Conservation (phyloP, 2,329 filamentous ascomycete species). For the Fragosphaeria purpurea region DNA sequence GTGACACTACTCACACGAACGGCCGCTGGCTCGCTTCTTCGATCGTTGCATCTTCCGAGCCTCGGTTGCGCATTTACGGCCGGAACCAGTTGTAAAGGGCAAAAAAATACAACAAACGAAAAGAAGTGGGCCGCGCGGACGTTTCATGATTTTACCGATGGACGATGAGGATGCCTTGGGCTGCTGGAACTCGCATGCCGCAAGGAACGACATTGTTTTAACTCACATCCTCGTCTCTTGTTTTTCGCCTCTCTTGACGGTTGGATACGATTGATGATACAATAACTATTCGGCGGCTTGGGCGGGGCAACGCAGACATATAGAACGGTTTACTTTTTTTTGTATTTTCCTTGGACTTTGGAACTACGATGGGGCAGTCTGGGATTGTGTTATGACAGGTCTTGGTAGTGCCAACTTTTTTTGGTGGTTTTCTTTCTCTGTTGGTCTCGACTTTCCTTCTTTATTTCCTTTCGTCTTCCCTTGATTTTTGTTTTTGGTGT, state of each 20-base stretch:
- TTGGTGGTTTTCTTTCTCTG: background rate
- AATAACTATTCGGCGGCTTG: conserved; percentile 14
- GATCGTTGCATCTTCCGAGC: too few species aligned
- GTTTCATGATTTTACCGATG: too few species aligned
- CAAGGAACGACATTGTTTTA: too few species aligned
- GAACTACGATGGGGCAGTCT: background rate
- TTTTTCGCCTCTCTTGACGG: conserved; percentile 11
- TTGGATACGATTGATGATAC: conserved; percentile 17
- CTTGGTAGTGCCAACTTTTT: conserved; percentile 4
- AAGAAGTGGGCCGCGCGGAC: too few species aligned
- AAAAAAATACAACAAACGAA: too few species aligned
- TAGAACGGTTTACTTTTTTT: background rate
- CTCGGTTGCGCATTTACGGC: too few species aligned
- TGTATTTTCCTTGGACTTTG: conserved; percentile 1
- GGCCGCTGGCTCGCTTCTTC: too few species aligned
- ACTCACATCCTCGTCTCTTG: too few species aligned
- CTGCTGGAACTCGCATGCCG: too few species aligned
- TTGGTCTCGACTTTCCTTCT: background rate
- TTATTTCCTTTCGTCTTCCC: background rate
- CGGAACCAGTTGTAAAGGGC: too few species aligned
- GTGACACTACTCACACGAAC: too few species aligned
- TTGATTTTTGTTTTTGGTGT: background rate
- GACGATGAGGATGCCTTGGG: too few species aligned
- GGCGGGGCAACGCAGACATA: conserved; percentile 5
- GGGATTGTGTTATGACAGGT: conserved; percentile 6